These are phyloP conservation scores for Fusarium sp. DNA, from an alignment of 2,329 filamentous ascomycete species.

Conservation along the genomic window DNA sequence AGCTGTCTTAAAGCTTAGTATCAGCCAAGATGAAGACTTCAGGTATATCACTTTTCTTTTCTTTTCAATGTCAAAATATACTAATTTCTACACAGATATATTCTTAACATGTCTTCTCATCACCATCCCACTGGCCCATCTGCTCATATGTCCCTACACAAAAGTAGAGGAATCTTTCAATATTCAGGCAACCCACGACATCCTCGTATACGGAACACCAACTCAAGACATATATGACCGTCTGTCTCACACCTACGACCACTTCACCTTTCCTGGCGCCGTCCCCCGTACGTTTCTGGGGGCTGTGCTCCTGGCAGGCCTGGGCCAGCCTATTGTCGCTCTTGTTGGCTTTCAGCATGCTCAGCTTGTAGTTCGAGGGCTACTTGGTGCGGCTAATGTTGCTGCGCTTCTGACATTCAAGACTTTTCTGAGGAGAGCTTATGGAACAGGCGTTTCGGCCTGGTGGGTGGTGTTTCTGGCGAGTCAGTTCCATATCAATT, in stretches of 20 bases:
- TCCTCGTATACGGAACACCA: slow-evolving; percentile 83
- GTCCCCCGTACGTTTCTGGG: slow-evolving; percentile 94
- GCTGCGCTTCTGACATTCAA: slow-evolving; percentile 75
- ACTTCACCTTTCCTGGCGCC: slow-evolving; percentile 88
- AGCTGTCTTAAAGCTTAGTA: slow-evolving; percentile 13
- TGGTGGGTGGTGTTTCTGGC: slow-evolving; percentile 86
- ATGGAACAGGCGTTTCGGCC: slow-evolving; percentile 74
- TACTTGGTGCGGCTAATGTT: slow-evolving; percentile 84
- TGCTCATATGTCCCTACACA: slow-evolving; percentile 84
- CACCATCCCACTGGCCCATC: slow-evolving; percentile 75
- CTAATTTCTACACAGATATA: slow-evolving; percentile 40
- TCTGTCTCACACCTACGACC: slow-evolving; percentile 80
- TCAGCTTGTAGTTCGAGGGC: slow-evolving; percentile 75
- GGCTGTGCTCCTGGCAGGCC: slow-evolving; percentile 77
- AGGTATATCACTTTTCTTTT: slow-evolving; percentile 16
- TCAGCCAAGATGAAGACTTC: slow-evolving; percentile 40
- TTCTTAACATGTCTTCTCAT: slow-evolving; percentile 52
- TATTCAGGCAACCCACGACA: slow-evolving; percentile 92
- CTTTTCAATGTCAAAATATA: neutral
- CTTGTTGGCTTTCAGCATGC: slow-evolving; percentile 67
- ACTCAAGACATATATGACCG: slow-evolving; percentile 64
- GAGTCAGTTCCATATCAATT: slow-evolving; percentile 92
- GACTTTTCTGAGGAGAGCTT: slow-evolving; percentile 71
- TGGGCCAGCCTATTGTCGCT: slow-evolving; percentile 75
- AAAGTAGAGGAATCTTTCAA: slow-evolving; percentile 99